Evolutionary conservation across 352 stramenopile genomes (phyloP).

Genomic region (Pythium folliculosum): DNA sequence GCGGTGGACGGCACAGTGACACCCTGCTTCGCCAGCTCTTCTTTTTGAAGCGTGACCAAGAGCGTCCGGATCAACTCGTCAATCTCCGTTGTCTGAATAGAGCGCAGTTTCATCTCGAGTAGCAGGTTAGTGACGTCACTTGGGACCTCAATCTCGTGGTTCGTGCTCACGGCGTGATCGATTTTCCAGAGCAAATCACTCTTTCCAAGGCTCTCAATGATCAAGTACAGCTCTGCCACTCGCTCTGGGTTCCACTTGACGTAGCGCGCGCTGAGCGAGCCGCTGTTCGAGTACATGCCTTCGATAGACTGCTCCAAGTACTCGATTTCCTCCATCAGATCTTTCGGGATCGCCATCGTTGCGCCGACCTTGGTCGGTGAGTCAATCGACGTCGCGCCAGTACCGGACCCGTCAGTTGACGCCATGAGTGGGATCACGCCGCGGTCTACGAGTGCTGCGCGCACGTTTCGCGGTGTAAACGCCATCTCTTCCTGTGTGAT

Average conservation of each 20-base stretch:
- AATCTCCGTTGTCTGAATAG: slow-evolving; percentile 57
- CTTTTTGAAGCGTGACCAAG: slow-evolving; percentile 62
- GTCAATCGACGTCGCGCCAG: background rate
- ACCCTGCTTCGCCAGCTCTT: slow-evolving; percentile 41
- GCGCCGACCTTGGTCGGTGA: slow-evolving; percentile 11
- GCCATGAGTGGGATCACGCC: slow-evolving; percentile 60
- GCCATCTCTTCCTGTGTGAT: slow-evolving; percentile 70
- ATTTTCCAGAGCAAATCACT: slow-evolving; percentile 78
- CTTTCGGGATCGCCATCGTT: slow-evolving; percentile 35
- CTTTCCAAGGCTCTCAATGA: slow-evolving; percentile 69
- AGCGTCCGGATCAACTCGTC: slow-evolving; percentile 60
- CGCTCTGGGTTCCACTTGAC: slow-evolving; percentile 62
- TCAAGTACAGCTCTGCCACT: slow-evolving; percentile 59
- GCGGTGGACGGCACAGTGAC: slow-evolving; percentile 52
- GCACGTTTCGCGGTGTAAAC: slow-evolving; percentile 59
- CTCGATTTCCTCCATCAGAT: slow-evolving; percentile 59
- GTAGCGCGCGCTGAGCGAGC: slow-evolving; percentile 16
- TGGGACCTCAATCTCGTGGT: slow-evolving; percentile 58
- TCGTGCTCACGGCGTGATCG: slow-evolving; percentile 61
- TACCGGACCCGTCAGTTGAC: slow-evolving; percentile 3
- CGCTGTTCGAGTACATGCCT: slow-evolving; percentile 25
- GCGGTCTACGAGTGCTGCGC: slow-evolving; percentile 59
- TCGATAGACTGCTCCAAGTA: slow-evolving; percentile 57
- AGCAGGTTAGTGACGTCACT: slow-evolving; percentile 44
- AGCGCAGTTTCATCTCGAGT: slow-evolving; percentile 52